These are phyloP conservation scores for Fomitopsis pinicola DNA, from an alignment of 1,284 basidiomycete species.

Conservation along the genomic window DNA sequence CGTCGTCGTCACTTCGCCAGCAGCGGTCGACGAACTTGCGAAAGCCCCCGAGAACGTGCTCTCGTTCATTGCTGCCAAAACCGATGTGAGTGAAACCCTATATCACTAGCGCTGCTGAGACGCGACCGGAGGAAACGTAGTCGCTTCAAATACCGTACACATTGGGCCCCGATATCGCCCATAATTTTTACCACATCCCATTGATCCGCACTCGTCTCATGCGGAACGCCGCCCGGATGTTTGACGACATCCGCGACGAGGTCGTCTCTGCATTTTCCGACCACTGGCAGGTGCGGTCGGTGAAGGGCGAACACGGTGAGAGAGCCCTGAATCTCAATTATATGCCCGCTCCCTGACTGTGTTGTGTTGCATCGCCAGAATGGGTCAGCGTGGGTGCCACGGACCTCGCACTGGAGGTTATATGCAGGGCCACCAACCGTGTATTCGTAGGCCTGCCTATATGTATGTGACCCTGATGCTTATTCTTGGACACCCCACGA, in stretches of 20 bases:
- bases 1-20: slow-evolving; percentile 21
- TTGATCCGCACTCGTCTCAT: slow-evolving; percentile 21
- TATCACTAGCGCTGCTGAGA: background rate
- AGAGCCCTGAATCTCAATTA: slow-evolving; percentile 5
- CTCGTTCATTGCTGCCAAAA: slow-evolving; percentile 21
- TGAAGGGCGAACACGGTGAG: slow-evolving; percentile 15
- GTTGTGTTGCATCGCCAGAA: background rate
- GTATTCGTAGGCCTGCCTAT: slow-evolving; percentile 39
- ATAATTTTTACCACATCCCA: slow-evolving; percentile 23
- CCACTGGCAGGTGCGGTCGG: background rate
- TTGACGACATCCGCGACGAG: slow-evolving; percentile 16
- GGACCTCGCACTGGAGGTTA: slow-evolving; percentile 25
- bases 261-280: slow-evolving; percentile 8
- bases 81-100: slow-evolving; percentile 20
- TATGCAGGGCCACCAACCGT: slow-evolving; percentile 37
- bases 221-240: slow-evolving; percentile 7
- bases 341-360: background rate
- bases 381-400: slow-evolving; percentile 22
- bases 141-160: slow-evolving; percentile 18
- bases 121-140: slow-evolving; percentile 4
- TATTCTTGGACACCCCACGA: background rate
- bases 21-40: slow-evolving; percentile 25
- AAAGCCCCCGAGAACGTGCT: slow-evolving; percentile 27
- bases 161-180: slow-evolving; percentile 16
- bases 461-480: slow-evolving; percentile 26